Conservation (phyloP, 306 rosid genomes). For the Medicago lupulina region DNA sequence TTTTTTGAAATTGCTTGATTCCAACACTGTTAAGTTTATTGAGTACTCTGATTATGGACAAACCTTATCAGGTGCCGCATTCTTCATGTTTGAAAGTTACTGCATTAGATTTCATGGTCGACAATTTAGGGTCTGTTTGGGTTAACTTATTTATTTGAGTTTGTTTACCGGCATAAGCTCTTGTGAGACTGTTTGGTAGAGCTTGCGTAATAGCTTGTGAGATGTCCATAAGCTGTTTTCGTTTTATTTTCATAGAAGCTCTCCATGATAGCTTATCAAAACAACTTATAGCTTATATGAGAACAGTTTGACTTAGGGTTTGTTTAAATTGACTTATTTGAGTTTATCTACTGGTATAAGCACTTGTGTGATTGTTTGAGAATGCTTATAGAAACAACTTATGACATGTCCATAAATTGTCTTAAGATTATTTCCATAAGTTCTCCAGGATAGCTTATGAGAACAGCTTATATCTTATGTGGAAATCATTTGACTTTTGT, state of each 20-base stretch:
- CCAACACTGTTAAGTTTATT: conserved; percentile 78
- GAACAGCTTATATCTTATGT: too few species aligned
- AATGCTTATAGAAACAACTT: too few species aligned
- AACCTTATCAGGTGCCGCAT: conserved; percentile 72
- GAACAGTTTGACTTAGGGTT: not conserved
- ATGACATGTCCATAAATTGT: too few species aligned
- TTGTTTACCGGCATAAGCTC: not conserved
- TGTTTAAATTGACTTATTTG: too few species aligned
- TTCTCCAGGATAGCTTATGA: too few species aligned
- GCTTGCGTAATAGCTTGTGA: not conserved
- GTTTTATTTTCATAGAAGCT: not conserved
- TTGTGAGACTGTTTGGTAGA: not conserved
- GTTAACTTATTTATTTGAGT: not conserved
- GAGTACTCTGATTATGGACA: conserved; percentile 96
- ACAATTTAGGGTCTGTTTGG: not conserved
- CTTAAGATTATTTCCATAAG: too few species aligned
- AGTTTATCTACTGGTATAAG: too few species aligned
- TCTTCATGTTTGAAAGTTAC: not conserved
- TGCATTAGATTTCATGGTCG: not conserved
- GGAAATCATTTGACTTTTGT: too few species aligned
- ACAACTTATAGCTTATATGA: not conserved
- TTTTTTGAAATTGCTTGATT: conserved; percentile 78
- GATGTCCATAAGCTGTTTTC: not conserved
- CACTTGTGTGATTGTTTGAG: too few species aligned
- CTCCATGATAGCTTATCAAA: not conserved